Percentiles rank a stretch among this genome's conserved stretches.
Evolutionary conservation across 441 rosid species (phyloP).

Genomic region (Kokia cookei): DNA sequence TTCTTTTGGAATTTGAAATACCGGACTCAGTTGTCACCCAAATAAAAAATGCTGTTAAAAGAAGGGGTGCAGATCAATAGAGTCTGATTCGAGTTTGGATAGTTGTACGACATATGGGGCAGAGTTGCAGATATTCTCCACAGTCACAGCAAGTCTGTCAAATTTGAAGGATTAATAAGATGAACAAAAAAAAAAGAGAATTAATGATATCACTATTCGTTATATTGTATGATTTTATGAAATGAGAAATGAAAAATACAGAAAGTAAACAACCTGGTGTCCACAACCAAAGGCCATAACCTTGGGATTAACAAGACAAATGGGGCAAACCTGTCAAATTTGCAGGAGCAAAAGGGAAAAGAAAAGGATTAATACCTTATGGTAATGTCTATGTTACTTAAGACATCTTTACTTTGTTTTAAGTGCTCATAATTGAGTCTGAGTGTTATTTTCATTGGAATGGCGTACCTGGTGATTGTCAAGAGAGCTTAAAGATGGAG

Average conservation of each 20-base stretch:
- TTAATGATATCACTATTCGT: background rate
- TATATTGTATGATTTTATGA: background rate
- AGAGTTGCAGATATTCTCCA: conserved; percentile 61
- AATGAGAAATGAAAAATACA: background rate
- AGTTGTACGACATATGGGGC: conserved; percentile 80
- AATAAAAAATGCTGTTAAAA: background rate
- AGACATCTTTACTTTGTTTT: no score
- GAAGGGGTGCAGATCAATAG: conserved; percentile 28
- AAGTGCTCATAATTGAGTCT: no score
- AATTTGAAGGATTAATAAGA: background rate
- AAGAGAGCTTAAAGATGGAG: conserved; percentile 37
- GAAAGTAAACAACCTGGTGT: conserved; percentile 62
- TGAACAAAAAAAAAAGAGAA: no score
- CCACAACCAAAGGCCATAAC: conserved; percentile 97
- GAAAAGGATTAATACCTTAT: conserved; percentile 10
- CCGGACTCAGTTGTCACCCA: conserved; percentile 7
- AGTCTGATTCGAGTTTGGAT: conserved; percentile 83
- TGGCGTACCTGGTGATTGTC: conserved; percentile 58
- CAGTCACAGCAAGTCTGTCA: conserved; percentile 84
- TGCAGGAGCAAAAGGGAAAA: background rate
- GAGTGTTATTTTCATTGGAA: background rate
- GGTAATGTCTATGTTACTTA: background rate
- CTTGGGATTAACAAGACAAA: conserved; percentile 61
- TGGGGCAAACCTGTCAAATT: conserved; percentile 53
- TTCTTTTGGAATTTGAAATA: background rate